Conservation (phyloP, 352 stramenopile species). For the Globisporangium megalacanthum region DNA sequence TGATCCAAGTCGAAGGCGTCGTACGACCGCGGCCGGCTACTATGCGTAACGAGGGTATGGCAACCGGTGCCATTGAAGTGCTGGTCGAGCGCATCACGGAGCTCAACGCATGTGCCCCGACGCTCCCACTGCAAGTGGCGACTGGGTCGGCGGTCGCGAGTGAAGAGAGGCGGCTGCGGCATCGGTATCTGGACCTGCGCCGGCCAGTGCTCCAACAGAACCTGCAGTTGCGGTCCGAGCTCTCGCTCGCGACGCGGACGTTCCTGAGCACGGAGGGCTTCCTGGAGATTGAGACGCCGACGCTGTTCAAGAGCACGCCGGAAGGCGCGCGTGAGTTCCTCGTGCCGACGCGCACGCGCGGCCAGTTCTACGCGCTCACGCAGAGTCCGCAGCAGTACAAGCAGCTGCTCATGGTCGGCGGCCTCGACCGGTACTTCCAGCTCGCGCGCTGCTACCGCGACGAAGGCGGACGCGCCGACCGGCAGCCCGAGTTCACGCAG, state of each 20-base stretch:
- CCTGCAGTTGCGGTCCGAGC: constrained; percentile 62
- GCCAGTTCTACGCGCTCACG: constrained; percentile 82
- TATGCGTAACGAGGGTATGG: constrained; percentile 70
- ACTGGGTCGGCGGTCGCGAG: constrained; percentile 49
- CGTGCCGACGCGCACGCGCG: constrained; percentile 62
- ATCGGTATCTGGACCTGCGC: constrained; percentile 81
- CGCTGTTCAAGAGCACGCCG: constrained; percentile 85
- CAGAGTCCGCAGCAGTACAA: constrained; percentile 92
- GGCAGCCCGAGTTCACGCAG: constrained; percentile 90
- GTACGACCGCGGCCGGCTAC: constrained; percentile 50
- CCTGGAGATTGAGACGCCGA: constrained; percentile 86
- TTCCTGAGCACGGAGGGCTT: constrained; percentile 69
- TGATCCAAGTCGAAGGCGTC: constrained; percentile 57
- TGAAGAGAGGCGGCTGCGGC: constrained; percentile 69
- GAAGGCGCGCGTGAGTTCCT: constrained; percentile 86
- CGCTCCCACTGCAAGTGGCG: constrained; percentile 59
- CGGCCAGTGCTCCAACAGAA: constrained; percentile 76
- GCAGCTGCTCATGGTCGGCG: constrained; percentile 88
- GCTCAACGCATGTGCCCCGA: constrained; percentile 57
- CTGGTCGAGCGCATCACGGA: constrained; percentile 52
- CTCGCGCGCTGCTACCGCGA: constrained; percentile 87
- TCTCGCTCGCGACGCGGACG: constrained; percentile 65
- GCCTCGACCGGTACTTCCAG: constrained; percentile 87
- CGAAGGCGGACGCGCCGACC: constrained; percentile 81
- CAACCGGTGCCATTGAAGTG: constrained; percentile 71